Evolutionary conservation across 2,329 filamentous ascomycete species (phyloP), one percentile per base, ranked within the genome.

Genomic region (Fusarium acutatum): DNA sequence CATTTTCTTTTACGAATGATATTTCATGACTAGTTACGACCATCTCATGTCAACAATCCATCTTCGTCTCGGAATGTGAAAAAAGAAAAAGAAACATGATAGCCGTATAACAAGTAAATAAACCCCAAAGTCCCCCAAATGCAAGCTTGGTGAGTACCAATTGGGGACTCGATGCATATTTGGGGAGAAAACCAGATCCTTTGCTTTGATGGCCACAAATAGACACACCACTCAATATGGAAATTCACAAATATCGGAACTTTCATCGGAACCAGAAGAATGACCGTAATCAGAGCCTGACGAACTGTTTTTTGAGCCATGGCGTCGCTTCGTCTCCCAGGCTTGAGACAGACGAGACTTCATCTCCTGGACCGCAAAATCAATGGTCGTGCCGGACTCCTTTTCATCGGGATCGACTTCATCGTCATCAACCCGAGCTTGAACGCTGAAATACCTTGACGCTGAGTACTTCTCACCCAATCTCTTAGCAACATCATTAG

Each of bases 401-500:
- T 76, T 72, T 37, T 75, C 72, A 32, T 73, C 71, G 5, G 41
- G 38, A 34, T 73, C 72, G 28, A 60, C 60, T 35, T 74, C 71
- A 24, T 69, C 72, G 13, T 69, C 66, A 22, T 76, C 75, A 32
- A 74, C 72, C 34, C 80, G 79, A 12, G 75, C 73, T 44, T 79
- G 75, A 32, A 81, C 76, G 68, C 77, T 80, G 52, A 83, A 84
- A 76, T 84, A 83, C 12, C 82, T 78, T 14, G 79, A 81, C 9
- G 73, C 67, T 30, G 78, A 76, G 72, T 86, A 84, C 76, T 81
- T 86, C 79, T 90, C 87, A 64, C 87, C 86, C 20, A 90, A 80
- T 34, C 88, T 81, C 77, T 84, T 87, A 47, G 88, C 88, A 72
- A 90, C 88, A 75, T 90, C 88, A 75, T 89, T 89, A 56, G 88